Conservation (phyloP, 1,284 basidiomycete species). For the Fomitopsis betulina region DNA sequence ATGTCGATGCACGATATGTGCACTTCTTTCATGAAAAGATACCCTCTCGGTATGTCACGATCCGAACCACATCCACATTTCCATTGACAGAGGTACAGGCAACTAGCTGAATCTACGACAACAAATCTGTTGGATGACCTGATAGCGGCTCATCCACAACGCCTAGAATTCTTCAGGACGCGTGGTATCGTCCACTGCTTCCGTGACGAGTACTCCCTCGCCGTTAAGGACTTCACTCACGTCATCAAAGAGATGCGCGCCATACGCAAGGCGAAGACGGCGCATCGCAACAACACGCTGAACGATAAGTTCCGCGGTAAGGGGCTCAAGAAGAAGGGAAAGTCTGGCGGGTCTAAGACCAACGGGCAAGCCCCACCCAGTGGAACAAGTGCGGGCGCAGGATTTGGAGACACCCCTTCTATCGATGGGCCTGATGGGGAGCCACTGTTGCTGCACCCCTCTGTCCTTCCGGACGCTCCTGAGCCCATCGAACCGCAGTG, state of each 20-base stretch:
- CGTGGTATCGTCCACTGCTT: constrained; percentile 82
- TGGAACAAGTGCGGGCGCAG: constrained; percentile 45
- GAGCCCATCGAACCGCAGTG: constrained; percentile 78
- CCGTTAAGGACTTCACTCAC: constrained; percentile 72
- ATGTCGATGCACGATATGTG: constrained; percentile 77
- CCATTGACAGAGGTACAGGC: constrained; percentile 36
- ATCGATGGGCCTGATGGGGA: constrained; percentile 49
- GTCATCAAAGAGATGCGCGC: constrained; percentile 72
- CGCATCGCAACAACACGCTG: constrained; percentile 39
- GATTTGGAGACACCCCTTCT: constrained; percentile 32
- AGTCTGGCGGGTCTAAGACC: constrained; percentile 34
- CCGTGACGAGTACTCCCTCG: constrained; percentile 71
- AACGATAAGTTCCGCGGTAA: constrained; percentile 41
- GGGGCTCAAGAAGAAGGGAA: constrained; percentile 45
- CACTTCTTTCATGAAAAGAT: constrained; percentile 90
- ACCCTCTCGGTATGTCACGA: constrained; percentile 63
- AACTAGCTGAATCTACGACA: constrained; percentile 75
- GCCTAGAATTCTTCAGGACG: constrained; percentile 76
- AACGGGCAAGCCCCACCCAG: constrained; percentile 61
- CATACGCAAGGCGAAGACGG: constrained; percentile 53
- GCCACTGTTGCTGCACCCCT: constrained; percentile 53
- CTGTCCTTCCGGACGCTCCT: constrained; percentile 66
- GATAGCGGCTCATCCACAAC: constrained; percentile 63
- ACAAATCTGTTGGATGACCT: constrained; percentile 71
- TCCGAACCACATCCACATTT: not conserved